Conservation (phyloP, 306 rosid genomes). For the Canavalia gladiata region DNA sequence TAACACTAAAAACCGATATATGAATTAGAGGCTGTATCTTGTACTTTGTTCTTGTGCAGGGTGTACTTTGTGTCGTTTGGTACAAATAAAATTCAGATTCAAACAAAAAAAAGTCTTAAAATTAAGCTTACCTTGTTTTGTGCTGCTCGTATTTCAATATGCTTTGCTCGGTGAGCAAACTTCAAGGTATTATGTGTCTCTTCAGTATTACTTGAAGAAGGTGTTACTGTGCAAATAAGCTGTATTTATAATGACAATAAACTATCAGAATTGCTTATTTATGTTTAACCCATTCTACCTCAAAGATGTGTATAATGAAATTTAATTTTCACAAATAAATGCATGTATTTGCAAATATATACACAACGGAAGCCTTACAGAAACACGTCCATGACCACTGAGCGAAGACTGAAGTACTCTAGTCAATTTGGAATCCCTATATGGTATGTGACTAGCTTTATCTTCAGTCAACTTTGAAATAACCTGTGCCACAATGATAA, state of each 20-base stretch:
- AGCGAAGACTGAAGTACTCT: constrained; percentile 95
- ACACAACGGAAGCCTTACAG: constrained; percentile 74
- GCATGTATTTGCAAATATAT: constrained; percentile 38
- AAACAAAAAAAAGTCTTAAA: neutral
- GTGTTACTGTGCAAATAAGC: constrained; percentile 98
- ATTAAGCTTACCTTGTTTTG: constrained; percentile 79
- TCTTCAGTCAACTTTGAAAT: constrained; percentile 95
- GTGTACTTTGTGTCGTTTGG: constrained; percentile 12
- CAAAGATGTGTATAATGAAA: constrained; percentile 26
- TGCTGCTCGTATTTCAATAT: constrained; percentile 95
- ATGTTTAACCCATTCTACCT: constrained; percentile 41
- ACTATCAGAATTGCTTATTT: constrained; percentile 33
- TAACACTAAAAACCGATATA: constrained; percentile 3
- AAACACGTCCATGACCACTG: constrained; percentile 97
- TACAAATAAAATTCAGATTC: constrained; percentile 32
- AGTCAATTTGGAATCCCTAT: constrained; percentile 96
- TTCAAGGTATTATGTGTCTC: constrained; percentile 97
- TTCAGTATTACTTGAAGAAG: constrained; percentile 95
- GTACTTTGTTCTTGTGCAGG: constrained; percentile 16
- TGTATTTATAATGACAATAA: constrained; percentile 57
- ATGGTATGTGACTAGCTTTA: constrained; percentile 90
- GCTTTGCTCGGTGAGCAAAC: constrained; percentile 98
- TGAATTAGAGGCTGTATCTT: neutral
- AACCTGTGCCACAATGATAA: constrained; percentile 68
- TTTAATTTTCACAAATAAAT: constrained; percentile 42